phyloP scores from a whole-genome alignment of 805 yeast genomes.

The Sporopachydermia quercuum region DNA sequence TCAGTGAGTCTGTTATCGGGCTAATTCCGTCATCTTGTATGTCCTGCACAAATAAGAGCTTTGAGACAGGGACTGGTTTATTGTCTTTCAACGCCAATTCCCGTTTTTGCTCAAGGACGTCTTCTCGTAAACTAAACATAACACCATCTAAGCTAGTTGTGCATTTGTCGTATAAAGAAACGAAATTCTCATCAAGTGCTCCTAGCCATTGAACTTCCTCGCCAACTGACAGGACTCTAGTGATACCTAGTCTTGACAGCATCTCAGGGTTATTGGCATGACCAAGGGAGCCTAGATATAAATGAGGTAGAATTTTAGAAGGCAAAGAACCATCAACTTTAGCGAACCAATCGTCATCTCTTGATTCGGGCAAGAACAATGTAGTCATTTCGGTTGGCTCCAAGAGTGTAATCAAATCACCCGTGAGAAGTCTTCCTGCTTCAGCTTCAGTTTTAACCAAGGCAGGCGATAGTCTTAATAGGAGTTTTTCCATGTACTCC shows the following conservation, averaged over 20 bases:
- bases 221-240: constrained; percentile 73
- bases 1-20: constrained; percentile 45
- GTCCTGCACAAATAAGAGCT: constrained; percentile 50
- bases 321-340: constrained; percentile 57
- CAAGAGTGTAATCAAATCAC: constrained; percentile 3
- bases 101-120: constrained; percentile 8
- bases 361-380: neutral
- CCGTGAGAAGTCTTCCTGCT: constrained; percentile 3
- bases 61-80: constrained; percentile 21
- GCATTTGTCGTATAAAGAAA: constrained; percentile 10
- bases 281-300: constrained; percentile 69
- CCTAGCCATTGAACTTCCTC: constrained; percentile 51
- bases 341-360: constrained; percentile 14
- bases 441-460: constrained; percentile 4
- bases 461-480: constrained; percentile 46
- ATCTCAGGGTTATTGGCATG: constrained; percentile 68
- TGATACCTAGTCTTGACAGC: constrained; percentile 50
- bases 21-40: constrained; percentile 89
- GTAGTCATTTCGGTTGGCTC: constrained; percentile 4
- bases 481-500: constrained; percentile 44
- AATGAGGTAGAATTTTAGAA: constrained; percentile 65
- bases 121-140: constrained; percentile 20
- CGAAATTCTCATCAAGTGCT: constrained; percentile 18
- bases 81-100: constrained; percentile 15
- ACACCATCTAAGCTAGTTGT: constrained; percentile 7